Evolutionary conservation across 2,329 filamentous ascomycete genomes (phyloP), one percentile per base, ranked within the genome.

Genomic region (Botryotinia calthae): DNA sequence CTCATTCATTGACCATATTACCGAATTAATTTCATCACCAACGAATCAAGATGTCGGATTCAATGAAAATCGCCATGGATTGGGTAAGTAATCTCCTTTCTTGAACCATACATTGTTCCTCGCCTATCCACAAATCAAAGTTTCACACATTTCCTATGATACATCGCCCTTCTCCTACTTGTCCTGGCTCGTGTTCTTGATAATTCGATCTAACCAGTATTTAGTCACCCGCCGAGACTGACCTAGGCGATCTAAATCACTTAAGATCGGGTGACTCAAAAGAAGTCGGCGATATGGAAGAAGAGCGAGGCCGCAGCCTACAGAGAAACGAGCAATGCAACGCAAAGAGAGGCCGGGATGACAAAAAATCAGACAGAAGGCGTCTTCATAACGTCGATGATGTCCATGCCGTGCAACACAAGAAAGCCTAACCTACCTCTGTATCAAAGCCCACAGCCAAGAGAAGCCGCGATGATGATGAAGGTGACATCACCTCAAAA

Each of bases 271-370:
- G 16, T 14, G n/a, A 28, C 14, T 28, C 7, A 8, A 28, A 6
- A 0, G n/a, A 56, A 56, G 14, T 2, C 3, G 1, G 6, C 7
- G 14, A 56, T 7, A 9, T 7, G n/a, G 7, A 18, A 8, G n/a
- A 56, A 28, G n/a, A 56, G n/a, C 51, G 0, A 56, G n/a, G 6
- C 51, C 14, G 14, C 9, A 56, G 7, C 1, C 14, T 8, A 9
- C n/a, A 18, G 6, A 56, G 2, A 56, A 28, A 28, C 0, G 16
- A 56, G 51, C 51, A 56, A 14, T n/a, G 6, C 3, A 18, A 31
- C 12, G 14, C 14, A 18, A 56, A 56, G n/a, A 56, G 16, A 28
- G n/a, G n/a, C 16, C 2, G 14, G 7, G n/a, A 44, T 56, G 16
- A 56, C 14, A 4, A 56, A 16, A 28, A 4, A 1, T 1, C 28